Evolutionary conservation across 2,329 filamentous ascomycete species (phyloP).

Genomic region (Penicillium capsulatum): DNA sequence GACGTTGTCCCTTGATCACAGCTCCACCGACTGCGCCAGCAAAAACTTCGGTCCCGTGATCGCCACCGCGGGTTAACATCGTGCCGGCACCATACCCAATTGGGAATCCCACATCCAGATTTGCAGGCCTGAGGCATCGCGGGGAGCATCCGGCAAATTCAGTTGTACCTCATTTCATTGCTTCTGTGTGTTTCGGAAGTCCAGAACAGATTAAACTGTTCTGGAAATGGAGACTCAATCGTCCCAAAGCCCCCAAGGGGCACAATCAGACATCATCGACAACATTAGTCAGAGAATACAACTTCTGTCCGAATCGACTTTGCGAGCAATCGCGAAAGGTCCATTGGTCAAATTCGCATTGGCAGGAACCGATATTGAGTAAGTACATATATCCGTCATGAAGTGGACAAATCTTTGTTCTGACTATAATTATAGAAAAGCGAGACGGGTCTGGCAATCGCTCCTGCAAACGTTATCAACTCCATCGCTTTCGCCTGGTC

Average conservation of each 20-base stretch:
- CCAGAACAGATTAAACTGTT: conserved; percentile 14
- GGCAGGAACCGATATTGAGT: conserved; percentile 32
- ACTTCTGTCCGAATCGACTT: conserved; percentile 32
- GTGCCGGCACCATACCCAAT: conserved; percentile 25
- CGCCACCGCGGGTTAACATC: conserved; percentile 19
- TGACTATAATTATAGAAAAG: conserved; percentile 24
- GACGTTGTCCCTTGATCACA: conserved; percentile 22
- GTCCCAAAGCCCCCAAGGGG: conserved; percentile 11
- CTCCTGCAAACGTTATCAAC: conserved; percentile 41
- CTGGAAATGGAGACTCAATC: conserved; percentile 22
- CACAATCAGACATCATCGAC: conserved; percentile 25
- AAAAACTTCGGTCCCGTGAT: conserved; percentile 43
- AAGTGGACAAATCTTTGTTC: background rate
- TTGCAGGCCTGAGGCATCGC: conserved; percentile 27
- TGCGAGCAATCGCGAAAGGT: conserved; percentile 35
- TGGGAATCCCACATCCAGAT: conserved; percentile 25
- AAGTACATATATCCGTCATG: conserved; percentile 13
- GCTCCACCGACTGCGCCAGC: conserved; percentile 27
- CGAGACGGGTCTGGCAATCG: conserved; percentile 37
- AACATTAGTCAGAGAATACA: conserved; percentile 34
- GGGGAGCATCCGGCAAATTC: conserved; percentile 23
- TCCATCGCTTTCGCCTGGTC: conserved; percentile 35
- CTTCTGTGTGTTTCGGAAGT: conserved; percentile 1
- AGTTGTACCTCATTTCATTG: conserved; percentile 3
- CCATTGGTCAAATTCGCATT: conserved; percentile 33